A percentile compares a stretch with the other conserved stretches of the same genome.
phyloP scores from a whole-genome alignment of 2,329 filamentous ascomycete genomes.

The Aspergillus vadensis region DNA sequence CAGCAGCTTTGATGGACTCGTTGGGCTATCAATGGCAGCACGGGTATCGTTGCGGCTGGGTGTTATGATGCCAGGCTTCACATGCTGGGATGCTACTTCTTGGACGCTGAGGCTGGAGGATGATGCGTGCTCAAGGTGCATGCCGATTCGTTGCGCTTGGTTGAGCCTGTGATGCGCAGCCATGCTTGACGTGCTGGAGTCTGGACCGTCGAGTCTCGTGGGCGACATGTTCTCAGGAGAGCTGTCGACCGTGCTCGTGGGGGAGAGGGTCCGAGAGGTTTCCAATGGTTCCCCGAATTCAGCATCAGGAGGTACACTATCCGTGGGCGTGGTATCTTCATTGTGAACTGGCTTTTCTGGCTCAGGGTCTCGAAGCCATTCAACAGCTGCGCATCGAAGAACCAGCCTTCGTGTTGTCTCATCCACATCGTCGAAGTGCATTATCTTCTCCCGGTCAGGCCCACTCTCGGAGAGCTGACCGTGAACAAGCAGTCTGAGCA shows the following conservation, averaged over 20 bases:
- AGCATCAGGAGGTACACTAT: conserved; percentile 14
- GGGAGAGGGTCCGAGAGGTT: conserved; percentile 43
- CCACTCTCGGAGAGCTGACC: conserved; percentile 66
- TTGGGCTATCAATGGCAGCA: conserved; percentile 22
- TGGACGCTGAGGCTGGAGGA: conserved; percentile 74
- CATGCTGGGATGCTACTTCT: conserved; percentile 76
- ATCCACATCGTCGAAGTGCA: conserved; percentile 54
- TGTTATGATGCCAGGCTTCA: conserved; percentile 80
- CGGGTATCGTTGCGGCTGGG: conserved; percentile 62
- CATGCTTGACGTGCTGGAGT: conserved; percentile 28
- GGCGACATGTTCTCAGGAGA: conserved; percentile 53
- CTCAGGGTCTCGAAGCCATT: conserved; percentile 47
- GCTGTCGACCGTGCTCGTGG: conserved; percentile 31
- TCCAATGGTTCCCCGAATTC: conserved; percentile 28
- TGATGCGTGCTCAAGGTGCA: conserved; percentile 69
- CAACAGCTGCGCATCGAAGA: conserved; percentile 47
- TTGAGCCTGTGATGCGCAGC: conserved; percentile 29
- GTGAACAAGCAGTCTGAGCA: conserved; percentile 71
- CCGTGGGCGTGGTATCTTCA: conserved; percentile 17
- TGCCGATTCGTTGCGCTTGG: conserved; percentile 56
- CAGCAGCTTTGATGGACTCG: conserved; percentile 6
- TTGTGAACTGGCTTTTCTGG: conserved; percentile 20
- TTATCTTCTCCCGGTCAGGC: conserved; percentile 47
- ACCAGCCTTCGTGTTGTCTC: conserved; percentile 53
- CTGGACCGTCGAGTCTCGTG: conserved; percentile 32